Conservation (phyloP, 768 basidiomycete species). For the Amanita phalloides region DNA sequence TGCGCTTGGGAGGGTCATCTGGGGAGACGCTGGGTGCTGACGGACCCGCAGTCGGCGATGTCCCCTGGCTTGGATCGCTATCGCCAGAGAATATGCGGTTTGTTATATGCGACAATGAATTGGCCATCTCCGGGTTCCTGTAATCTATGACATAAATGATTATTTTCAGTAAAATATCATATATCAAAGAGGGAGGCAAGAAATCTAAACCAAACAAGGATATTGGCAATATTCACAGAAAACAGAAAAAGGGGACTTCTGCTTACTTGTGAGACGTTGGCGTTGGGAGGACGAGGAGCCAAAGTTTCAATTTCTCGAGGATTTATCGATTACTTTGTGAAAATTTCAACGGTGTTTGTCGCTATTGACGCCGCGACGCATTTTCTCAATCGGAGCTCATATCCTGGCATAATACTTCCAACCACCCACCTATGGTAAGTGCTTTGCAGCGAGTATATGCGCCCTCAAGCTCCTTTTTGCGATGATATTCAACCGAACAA, state of each 20-base stretch:
- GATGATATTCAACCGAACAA: constrained; percentile 37
- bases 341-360: constrained; percentile 1
- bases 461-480: constrained; percentile 10
- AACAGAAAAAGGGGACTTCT: background rate
- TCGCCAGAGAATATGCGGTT: constrained; percentile 1
- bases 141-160: constrained; percentile 3
- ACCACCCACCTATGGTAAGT: background rate
- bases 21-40: background rate
- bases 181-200: background rate
- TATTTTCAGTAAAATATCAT: constrained; percentile 5
- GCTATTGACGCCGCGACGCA: background rate
- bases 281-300: background rate
- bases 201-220: background rate
- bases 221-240: background rate
- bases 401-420: background rate
- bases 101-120: constrained; percentile 1
- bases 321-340: constrained; percentile 2
- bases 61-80: background rate
- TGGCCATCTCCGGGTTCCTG: constrained; percentile 1
- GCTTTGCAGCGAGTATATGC: background rate
- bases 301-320: background rate
- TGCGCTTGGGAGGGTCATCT: constrained; percentile 35
- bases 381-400: background rate
- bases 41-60: background rate
- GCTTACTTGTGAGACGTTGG: constrained; percentile 1